Conservation (phyloP, 148 eudicot genomes). For the Vaccinium corymbosum region DNA sequence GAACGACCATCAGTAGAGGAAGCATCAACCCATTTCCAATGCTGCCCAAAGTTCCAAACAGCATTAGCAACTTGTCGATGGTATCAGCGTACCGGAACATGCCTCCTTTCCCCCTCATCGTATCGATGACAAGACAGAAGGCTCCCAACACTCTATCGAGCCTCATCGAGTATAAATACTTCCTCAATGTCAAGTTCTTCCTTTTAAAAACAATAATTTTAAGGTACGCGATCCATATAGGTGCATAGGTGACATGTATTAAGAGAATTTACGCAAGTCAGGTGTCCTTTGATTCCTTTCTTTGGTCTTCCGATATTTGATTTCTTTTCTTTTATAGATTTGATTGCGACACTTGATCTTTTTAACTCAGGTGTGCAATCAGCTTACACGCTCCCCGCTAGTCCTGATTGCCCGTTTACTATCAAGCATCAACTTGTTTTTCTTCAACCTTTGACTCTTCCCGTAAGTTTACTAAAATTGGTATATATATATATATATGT, state of each 20-base stretch:
- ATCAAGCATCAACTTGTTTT: too few relatives aligned
- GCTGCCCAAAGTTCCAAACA: background rate
- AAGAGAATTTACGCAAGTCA: too few relatives aligned
- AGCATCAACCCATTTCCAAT: conserved; percentile 17
- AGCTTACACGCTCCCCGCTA: too few relatives aligned
- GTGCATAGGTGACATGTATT: too few relatives aligned
- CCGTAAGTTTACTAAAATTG: background rate
- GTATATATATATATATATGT: too few relatives aligned
- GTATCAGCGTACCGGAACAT: background rate
- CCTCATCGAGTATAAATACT: background rate
- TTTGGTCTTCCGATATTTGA: background rate
- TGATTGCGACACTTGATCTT: too few relatives aligned
- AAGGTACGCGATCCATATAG: background rate
- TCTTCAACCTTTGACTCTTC: background rate
- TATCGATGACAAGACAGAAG: background rate
- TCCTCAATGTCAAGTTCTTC: background rate
- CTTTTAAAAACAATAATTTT: too few relatives aligned
- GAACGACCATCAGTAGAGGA: conserved; percentile 38
- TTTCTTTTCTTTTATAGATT: too few relatives aligned
- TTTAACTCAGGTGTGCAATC: too few relatives aligned
- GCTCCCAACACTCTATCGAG: background rate
- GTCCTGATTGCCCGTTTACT: too few relatives aligned
- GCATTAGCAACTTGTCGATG: background rate
- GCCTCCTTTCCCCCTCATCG: background rate
- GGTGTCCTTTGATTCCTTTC: background rate